A percentile compares a stretch with the other conserved stretches of the same genome.
Conservation (phyloP, 1,139 yeast species). For the Suhomyces coccinellae region DNA sequence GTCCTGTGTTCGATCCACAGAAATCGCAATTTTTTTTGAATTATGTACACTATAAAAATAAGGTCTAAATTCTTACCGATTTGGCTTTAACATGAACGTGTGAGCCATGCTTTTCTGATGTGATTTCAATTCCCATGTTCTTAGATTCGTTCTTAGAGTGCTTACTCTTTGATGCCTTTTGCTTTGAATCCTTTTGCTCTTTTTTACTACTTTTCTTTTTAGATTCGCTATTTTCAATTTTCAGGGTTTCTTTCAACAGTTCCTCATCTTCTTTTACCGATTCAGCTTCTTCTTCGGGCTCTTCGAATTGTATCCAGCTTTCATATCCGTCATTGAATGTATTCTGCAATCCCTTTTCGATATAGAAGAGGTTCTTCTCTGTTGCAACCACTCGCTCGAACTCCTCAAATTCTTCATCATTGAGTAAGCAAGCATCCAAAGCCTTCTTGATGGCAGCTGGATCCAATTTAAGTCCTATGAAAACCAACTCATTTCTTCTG, state of each 20-base stretch:
- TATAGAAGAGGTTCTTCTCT: conserved; percentile 27
- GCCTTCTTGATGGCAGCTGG: conserved; percentile 23
- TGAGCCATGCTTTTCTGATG: conserved; percentile 7
- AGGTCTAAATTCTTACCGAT: not conserved
- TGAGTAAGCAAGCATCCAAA: conserved; percentile 38
- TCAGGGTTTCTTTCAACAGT: not conserved
- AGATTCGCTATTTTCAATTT: not conserved
- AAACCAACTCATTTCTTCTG: conserved; percentile 45
- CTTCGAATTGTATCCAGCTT: conserved; percentile 18
- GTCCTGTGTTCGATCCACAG: conserved; percentile 60
- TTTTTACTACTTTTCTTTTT: not conserved
- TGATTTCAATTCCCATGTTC: not conserved
- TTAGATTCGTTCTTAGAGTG: not conserved
- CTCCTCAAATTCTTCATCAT: conserved; percentile 32
- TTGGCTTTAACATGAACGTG: conserved; percentile 11
- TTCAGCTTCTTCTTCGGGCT: conserved; percentile 5
- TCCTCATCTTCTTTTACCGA: not conserved
- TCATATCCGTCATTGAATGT: conserved; percentile 42
- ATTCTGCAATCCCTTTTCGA: conserved; percentile 31
- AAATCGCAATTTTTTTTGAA: conserved; percentile 19
- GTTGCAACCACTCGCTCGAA: conserved; percentile 27
- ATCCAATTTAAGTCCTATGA: conserved; percentile 42
- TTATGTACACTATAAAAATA: not conserved
- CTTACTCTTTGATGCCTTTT: not conserved
- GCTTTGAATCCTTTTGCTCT: not conserved